Base-by-base conservation (phyloP, 495 filamentous ascomycete species). In the Podospora pseudocomata region DNA sequence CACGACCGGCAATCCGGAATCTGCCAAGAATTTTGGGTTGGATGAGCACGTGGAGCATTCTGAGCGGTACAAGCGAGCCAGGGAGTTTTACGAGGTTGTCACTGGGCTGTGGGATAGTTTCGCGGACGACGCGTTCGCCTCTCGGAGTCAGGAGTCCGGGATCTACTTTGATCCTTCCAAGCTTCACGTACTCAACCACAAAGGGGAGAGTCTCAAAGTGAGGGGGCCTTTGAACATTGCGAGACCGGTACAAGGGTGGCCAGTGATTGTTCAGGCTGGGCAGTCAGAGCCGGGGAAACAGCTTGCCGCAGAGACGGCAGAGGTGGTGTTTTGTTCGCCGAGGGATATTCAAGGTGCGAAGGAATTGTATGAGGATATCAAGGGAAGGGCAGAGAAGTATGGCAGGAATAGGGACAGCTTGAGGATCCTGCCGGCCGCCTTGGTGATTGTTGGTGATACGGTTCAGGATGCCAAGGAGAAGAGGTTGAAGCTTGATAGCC, bases 71-170 rank as follows among this genome's bases (percentile, higher is more conserved):
- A 78, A 74, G 20, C 81, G 84, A 59, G 87, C 87, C 0, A 83
- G 88, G 56, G 87, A 90, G 73, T 89, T 86, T 66, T 78, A 87
- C 66, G 78, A 83, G 7, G 84, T 90, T 0, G 73, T 88, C 79
- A 76, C 75, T 6, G 79, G 85, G 32, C 81, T 89, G 0, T 86
- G 84, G 84, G 84, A 86, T 71, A 81, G 79, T 65, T 85, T 86
- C 65, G 82, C 83, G 18, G 84, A 86, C 32, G 84, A 86, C 66
- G 84, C 84, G 1, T 85, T 86, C 58, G 68, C 81, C 2, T 9
- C 9, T 13, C 81, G 82, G 1, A 74, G 86, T 67, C 75, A 76
- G 6, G 82, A 83, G 71, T 81, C 71, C 3, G 83, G 83, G 2
- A 70, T 83, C 57, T 86, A 74, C 68, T 81, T 85, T 44, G 68